Conservation (phyloP, 1,284 basidiomycete genomes). For the Trametes polyzona region DNA sequence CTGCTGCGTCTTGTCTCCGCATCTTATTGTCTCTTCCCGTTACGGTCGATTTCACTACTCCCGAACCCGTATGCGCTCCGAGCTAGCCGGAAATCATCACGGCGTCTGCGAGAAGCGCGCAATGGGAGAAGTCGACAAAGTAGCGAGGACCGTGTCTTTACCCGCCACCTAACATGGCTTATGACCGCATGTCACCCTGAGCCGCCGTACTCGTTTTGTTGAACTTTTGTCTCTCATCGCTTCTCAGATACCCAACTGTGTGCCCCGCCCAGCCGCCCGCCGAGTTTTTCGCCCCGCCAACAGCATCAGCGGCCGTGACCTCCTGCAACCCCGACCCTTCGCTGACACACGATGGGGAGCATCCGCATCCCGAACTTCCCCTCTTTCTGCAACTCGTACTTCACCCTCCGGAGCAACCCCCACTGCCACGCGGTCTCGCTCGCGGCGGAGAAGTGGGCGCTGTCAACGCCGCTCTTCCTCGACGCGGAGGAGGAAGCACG, state of each 20-base stretch:
- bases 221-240: conserved; percentile 9
- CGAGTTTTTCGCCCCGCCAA: background rate
- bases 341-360: conserved; percentile 36
- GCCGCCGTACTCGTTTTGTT: conserved; percentile 9
- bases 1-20: conserved; percentile 6
- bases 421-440: conserved; percentile 50
- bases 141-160: background rate
- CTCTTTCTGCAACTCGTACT: conserved; percentile 42
- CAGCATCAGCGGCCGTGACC: background rate
- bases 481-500: conserved; percentile 35
- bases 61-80: too few relatives aligned
- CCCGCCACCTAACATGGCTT: conserved; percentile 14
- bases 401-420: conserved; percentile 56
- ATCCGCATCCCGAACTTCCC: conserved; percentile 65
- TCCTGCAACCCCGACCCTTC: background rate
- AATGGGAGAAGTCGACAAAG: background rate
- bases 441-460: conserved; percentile 52
- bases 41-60: too few relatives aligned
- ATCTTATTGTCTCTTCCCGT: conserved; percentile 13
- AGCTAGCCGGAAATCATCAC: background rate
- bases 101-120: conserved; percentile 12
- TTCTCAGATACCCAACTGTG: conserved; percentile 4
- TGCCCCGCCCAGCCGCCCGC: background rate
- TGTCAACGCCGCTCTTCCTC: conserved; percentile 28
- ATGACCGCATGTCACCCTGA: conserved; percentile 12